Evolutionary conservation across 2,329 filamentous ascomycete species (phyloP), one percentile per base, ranked within the genome.

Genomic region (Fusarium ramigenum): DNA sequence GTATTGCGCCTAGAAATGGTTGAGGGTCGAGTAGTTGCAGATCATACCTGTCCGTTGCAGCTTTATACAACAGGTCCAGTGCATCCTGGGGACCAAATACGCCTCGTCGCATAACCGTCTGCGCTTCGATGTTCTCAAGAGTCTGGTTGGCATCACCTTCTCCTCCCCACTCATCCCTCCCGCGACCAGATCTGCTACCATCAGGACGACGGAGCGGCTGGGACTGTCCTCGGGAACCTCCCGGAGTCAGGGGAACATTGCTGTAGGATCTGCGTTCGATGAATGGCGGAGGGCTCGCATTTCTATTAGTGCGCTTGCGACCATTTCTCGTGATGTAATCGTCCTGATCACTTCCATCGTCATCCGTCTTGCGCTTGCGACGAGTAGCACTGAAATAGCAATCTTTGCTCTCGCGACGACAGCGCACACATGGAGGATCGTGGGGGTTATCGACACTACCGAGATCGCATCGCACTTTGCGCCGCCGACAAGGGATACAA

Each of bases 381-480:
- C 96, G 89, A 37, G 95, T 98, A 25, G 95, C 94, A 71, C 95
- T 97, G 86, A 99, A 99, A 87, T 93, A 97, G 86, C 96, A 99
- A 78, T 97, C 93, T 82, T 98, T 98, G 85, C 92, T 94, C 86
- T 99, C 96, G 75, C 96, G 92, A 60, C 95, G 92, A 82, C 96
- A 99, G 79, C 96, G 91, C 67, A 96, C 93, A 82, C 96, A 99
- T 5, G 96, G 96, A 62, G 96, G 96, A 78, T 97, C 94, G 82
- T 95, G 91, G 30, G 96, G 96, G 78, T 96, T 96, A 84, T 98
- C 96, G 80, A 98, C 96, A 78, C 92, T 93, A 64, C 89, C 89
- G 11, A 91, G 83, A 73, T 91, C 89, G 81, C 88, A 91, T 66
- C 89, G 86, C 32, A 91, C 88, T 79, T 91, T 91, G 73, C 88